A percentile compares a stretch with the other conserved stretches of the same genome.
Conservation (phyloP, 148 eudicot species). For the Spergularia marina region DNA sequence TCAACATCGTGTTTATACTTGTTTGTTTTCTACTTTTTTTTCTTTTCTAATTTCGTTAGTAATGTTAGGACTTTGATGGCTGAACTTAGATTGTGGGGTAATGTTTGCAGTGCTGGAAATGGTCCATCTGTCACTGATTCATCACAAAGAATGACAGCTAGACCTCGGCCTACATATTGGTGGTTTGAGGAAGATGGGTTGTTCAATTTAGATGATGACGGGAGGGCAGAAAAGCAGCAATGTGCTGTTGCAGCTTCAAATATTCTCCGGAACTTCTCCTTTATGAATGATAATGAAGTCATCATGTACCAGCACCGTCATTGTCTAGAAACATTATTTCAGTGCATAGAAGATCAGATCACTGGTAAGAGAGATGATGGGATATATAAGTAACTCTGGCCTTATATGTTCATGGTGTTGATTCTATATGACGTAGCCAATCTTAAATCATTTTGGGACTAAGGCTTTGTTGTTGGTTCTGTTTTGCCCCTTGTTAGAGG, state of each 20-base stretch:
- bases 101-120: constrained; percentile 47
- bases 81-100: constrained; percentile 12
- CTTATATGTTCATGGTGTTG: not conserved
- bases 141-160: constrained; percentile 45
- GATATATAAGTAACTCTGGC: not conserved
- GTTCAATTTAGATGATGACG: constrained; percentile 92
- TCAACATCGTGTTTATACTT: not conserved
- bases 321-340: constrained; percentile 85
- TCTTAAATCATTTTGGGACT: not conserved
- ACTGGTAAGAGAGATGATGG: constrained; percentile 40
- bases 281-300: constrained; percentile 90
- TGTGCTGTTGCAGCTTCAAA: constrained; percentile 98
- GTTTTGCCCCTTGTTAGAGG: not conserved
- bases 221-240: constrained; percentile 85
- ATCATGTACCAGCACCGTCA: constrained; percentile 91
- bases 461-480: no score
- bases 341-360: constrained; percentile 76
- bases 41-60: not conserved
- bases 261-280: constrained; percentile 88
- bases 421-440: no score
- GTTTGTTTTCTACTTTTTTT: not conserved
- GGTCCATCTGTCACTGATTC: constrained; percentile 53
- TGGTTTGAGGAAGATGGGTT: constrained; percentile 96
- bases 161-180: constrained; percentile 62
- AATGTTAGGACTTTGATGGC: not conserved